Evolutionary conservation across 345 rosid genomes (phyloP), one percentile per base, ranked within the genome.

Genomic region (Microthlaspi erraticum): DNA sequence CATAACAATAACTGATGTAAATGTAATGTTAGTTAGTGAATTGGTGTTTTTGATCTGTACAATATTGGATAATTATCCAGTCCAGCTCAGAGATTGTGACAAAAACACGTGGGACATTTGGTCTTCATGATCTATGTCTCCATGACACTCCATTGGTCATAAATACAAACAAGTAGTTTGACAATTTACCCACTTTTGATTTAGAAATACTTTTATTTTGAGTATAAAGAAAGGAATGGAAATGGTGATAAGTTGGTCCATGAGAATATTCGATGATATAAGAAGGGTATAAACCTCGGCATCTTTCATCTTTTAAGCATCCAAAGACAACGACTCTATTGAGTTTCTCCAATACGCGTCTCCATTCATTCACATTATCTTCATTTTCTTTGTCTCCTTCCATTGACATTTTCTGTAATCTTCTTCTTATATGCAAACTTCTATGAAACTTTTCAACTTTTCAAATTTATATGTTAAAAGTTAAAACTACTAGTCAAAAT

Each of bases 241-340:
- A 71, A 20, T 71, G 44, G 54, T 42, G 31, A 53, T 39, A 41
- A 70, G 52, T 50, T 41, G 26, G 53, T 60, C 70, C 32, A 44
- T 72, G 34, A 71, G 60, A 64, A 73, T 73, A 73, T 73, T 73
- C 71, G 10, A 2, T 8, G 42, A 37, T 3, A 37, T 41, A 23
- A 56, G 49, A 52, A 64, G 7, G 50, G 77, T 48, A 73, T 73
- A 73, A 73, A 73, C 77, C 77, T 46, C 50, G 52, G 71, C 77
- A 73, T 73, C 59, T 73, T 64, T 26, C 39, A 20, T 14, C 29
- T 63, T 43, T 19, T 8, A 44, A 10, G 63, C 63, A 34, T 42
- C 65, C 57, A 62, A 64, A 7, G 33, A 31, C 45, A 32, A 31
- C 19, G 12, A 0, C 29, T 23, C 29, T 12, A 2, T 34, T 57